These are phyloP conservation scores for Lenzites betulinus DNA, from an alignment of 768 basidiomycete genomes.

Conservation along the genomic window DNA sequence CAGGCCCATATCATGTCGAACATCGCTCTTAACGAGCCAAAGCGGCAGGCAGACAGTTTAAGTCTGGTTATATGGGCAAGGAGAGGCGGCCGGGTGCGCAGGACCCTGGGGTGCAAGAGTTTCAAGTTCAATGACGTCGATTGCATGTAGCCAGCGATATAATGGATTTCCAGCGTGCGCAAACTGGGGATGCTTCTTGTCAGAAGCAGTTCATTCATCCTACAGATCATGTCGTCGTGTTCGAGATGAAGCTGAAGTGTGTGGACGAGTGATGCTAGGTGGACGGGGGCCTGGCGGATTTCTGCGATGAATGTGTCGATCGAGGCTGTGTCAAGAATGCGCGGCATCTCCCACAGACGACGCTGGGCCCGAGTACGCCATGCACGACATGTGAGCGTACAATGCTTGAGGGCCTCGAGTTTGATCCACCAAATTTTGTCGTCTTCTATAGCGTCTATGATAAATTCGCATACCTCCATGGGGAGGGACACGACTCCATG, in stretches of 20 bases:
- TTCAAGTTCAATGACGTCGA: background rate
- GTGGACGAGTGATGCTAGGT: background rate
- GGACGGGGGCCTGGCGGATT: background rate
- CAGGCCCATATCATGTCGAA: background rate
- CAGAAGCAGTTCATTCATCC: too few relatives aligned
- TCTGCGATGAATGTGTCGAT: background rate
- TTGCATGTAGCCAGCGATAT: too few relatives aligned
- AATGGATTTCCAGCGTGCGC: too few relatives aligned
- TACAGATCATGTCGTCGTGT: too few relatives aligned
- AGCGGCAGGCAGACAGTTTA: background rate
- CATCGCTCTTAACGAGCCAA: background rate
- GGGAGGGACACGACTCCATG: too few relatives aligned
- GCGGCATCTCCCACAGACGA: background rate
- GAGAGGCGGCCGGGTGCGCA: background rate
- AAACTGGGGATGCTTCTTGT: too few relatives aligned
- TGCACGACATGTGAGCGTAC: background rate
- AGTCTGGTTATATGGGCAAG: background rate
- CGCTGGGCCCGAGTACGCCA: background rate
- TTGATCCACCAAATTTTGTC: too few relatives aligned
- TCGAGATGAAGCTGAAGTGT: too few relatives aligned
- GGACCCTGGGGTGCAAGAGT: background rate
- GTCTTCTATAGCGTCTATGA: too few relatives aligned
- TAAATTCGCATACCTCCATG: too few relatives aligned
- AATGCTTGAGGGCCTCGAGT: background rate
- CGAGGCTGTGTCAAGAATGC: background rate